Base-by-base conservation (phyloP, 495 filamentous ascomycete species). In the Hamigera avellanea region DNA sequence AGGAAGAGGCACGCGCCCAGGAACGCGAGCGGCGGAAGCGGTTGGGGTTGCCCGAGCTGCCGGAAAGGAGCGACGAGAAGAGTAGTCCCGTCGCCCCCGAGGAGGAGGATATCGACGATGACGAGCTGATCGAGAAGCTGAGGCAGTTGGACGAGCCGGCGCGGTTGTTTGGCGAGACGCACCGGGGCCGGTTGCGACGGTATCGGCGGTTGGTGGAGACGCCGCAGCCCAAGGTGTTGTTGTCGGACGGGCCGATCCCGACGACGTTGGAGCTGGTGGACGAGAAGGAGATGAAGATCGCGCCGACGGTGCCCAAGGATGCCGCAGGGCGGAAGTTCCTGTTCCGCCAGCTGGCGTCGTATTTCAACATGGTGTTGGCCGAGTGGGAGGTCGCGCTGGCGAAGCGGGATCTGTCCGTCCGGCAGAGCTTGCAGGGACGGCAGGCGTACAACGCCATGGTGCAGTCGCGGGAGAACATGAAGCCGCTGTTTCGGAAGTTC, bases 281-380 rank as follows among this genome's bases (percentile, higher is more conserved):
- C 0, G 87, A 93, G 64, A 68, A 73, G 43, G 76, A 91, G 33
- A 95, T 96, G 88, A 83, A 85, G 50, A 74, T 96, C 6, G 64
- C 78, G 3, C 49, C 59, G 23, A 72, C 61, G 14, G 53, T 80
- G 29, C 84, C 76, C 32, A 54, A 68, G 49, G 54, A 76, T 3
- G 19, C 56, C 2, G 78, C 77, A 46, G 74, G 56, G 0, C 72
- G 73, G 8, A 54, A 66, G 14, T 81, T 76, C 52, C 62, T 98
- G 25, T 87, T 80, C 70, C 73, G 88, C 1, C 91, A 98, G 60
- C 68, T 98, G 37, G 80, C 80, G 4, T 84, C 80, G 10, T 98
- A 93, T 56, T 96, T 98, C 67, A 83, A 80, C 42, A 81, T 98
- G 78, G 76, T 98, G 14, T 66, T 98, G 26, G 68, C 63, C 21